Evolutionary conservation across 176 grass and related monocot species (phyloP).

Genomic region (Carex scoparia): DNA sequence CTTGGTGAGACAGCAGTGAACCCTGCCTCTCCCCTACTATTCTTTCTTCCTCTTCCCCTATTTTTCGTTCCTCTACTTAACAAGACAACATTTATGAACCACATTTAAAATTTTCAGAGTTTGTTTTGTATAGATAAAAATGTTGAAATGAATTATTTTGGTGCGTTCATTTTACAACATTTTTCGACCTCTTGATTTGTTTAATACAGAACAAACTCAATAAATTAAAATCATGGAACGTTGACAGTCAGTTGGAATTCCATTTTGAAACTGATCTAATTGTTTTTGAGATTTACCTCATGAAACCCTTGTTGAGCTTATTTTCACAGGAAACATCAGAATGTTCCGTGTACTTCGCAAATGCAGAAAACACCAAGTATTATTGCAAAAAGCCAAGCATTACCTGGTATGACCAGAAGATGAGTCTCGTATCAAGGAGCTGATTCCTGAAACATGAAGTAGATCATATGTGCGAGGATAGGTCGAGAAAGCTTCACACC

Average conservation of each 20-base stretch:
- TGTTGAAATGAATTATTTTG: neutral
- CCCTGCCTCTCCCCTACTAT: no score
- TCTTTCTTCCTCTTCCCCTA: no score
- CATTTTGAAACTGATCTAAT: neutral
- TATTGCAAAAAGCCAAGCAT: neutral
- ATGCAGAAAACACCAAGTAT: neutral
- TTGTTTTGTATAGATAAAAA: neutral
- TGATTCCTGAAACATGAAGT: slow-evolving; percentile 78
- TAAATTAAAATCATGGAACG: neutral
- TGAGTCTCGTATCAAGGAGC: slow-evolving; percentile 51
- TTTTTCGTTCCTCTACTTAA: neutral
- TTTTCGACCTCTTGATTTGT: neutral
- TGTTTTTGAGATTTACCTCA: neutral
- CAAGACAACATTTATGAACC: neutral
- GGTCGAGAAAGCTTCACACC: slow-evolving; percentile 94
- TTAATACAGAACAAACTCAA: neutral
- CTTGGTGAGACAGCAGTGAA: neutral
- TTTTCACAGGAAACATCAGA: neutral
- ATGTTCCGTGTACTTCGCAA: neutral
- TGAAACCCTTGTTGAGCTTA: neutral
- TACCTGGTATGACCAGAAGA: slow-evolving; percentile 66
- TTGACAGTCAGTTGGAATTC: neutral
- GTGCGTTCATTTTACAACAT: neutral
- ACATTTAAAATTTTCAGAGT: neutral
- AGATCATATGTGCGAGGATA: slow-evolving; percentile 94